Base-by-base conservation (phyloP, 495 filamentous ascomycete genomes). In the Penicillium egyptiacum region DNA sequence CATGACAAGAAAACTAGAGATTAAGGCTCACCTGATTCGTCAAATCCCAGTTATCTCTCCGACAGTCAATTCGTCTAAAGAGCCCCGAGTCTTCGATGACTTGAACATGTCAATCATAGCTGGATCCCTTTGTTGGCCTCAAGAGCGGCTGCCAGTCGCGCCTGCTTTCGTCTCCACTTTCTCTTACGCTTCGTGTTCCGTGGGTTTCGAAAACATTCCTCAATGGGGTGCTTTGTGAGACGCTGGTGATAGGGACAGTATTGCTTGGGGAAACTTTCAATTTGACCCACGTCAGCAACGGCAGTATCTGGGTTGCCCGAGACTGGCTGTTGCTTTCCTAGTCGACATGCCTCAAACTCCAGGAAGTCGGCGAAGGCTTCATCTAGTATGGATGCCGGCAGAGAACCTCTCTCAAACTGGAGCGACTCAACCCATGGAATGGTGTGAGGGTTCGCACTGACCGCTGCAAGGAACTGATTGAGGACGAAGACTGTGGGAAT, bases 381-480 rank as follows among this genome's bases (percentile, higher is more conserved):
- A 19, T 47, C 25, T 1, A 47, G 25, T n/a, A 47, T 47, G 0
- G 44, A 47, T 19, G 44, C 7, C 9, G 44, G 44, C 0, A 47
- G 26, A 19, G 44, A 30, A 5, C 44, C 44, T 14, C 5, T 30
- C 8, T 47, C 26, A 1, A 47, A 47, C 4, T 19, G 16, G 8
- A 47, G 44, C n/a, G 44, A 47, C 9, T 30, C 8, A 25, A 47
- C 26, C 44, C 44, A 47, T 19, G 26, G 44, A 19, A 47, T 30
- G 16, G n/a, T 7, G 26, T 28, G 7, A 2, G 26, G 44, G n/a
- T 47, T 47, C 9, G 19, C 44, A 30, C 44, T 47, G n/a, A 47
- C 44, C 10, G 44, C 44, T n/a, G 44, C 16, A 30, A 47, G 44
- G n/a, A 47, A 47, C 17, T 47, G 44, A 30, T 19, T 30, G n/a